These are phyloP conservation scores for Alectoria sarmentosa DNA, from an alignment of 495 filamentous ascomycete genomes.

Conservation along the genomic window DNA sequence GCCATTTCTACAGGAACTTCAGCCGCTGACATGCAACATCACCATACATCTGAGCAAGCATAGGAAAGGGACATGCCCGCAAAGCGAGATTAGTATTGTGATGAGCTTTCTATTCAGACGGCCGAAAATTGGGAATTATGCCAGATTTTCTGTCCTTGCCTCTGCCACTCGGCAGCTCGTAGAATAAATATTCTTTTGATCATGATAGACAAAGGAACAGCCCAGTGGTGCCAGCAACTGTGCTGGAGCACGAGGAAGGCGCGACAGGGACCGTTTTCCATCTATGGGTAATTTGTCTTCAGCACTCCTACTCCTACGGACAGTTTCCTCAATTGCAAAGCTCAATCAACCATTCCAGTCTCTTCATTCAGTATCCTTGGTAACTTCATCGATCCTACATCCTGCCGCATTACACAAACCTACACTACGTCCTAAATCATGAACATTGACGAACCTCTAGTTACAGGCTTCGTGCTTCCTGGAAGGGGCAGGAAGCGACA, in stretches of 20 bases:
- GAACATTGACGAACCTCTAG: slow-evolving; percentile 19
- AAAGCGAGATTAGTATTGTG: too few species aligned
- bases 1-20: not conserved
- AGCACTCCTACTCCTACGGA: not conserved
- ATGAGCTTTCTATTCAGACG: too few species aligned
- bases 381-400: not conserved
- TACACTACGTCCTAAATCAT: slow-evolving; percentile 9
- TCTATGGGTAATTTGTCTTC: not conserved
- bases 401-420: not conserved
- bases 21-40: not conserved
- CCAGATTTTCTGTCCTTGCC: too few species aligned
- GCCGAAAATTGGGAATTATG: too few species aligned
- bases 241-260: not conserved
- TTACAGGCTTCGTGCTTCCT: slow-evolving; percentile 14
- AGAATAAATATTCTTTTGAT: too few species aligned
- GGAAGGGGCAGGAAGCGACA: slow-evolving; percentile 19
- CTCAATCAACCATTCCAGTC: not conserved
- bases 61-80: too few species aligned
- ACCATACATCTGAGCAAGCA: too few species aligned
- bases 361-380: not conserved
- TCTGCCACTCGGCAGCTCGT: too few species aligned
- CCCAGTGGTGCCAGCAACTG: not conserved
- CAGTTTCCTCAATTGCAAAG: not conserved
- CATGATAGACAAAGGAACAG: not conserved
- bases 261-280: not conserved